Evolutionary conservation across 257 asterid genomes (phyloP).

Genomic region (Leonotis leonurus): DNA sequence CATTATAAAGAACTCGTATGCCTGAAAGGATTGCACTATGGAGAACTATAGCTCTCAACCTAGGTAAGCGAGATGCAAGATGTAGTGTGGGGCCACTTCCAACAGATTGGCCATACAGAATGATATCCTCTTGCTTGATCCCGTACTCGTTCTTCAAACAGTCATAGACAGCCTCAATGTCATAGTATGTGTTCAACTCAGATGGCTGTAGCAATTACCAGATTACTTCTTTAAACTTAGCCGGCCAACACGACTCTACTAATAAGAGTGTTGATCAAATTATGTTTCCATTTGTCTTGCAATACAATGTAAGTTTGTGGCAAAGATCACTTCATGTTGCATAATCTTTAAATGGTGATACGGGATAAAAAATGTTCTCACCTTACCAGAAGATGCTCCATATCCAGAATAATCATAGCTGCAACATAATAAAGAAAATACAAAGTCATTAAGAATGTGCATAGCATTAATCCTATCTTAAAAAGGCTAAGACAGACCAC

Average conservation of each 20-base stretch:
- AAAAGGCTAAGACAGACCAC: neutral
- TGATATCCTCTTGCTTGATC: slow-evolving; percentile 87
- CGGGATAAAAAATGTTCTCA: slow-evolving; percentile 40
- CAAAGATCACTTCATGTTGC: neutral
- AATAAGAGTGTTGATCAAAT: neutral
- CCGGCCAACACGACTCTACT: neutral
- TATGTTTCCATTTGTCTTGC: neutral
- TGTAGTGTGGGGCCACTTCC: slow-evolving; percentile 97
- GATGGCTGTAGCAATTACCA: slow-evolving; percentile 63
- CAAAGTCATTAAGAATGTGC: neutral
- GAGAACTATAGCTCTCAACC: slow-evolving; percentile 85
- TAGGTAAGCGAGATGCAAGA: slow-evolving; percentile 65
- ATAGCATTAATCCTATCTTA: neutral
- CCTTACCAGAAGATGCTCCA: slow-evolving; percentile 98
- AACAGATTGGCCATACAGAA: slow-evolving; percentile 95
- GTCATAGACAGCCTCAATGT: slow-evolving; percentile 85
- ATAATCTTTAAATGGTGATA: neutral
- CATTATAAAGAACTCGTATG: slow-evolving; percentile 86
- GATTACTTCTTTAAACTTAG: slow-evolving; percentile 6
- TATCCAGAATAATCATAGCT: slow-evolving; percentile 98
- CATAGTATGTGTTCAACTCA: slow-evolving; percentile 84
- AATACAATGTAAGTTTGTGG: neutral
- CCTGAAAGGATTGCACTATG: slow-evolving; percentile 99
- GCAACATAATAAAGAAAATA: slow-evolving; percentile 31
- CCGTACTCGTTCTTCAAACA: slow-evolving; percentile 77